Percentiles rank a stretch among this genome's conserved stretches.
These are phyloP conservation scores for Microbotryum silenes-acaulis DNA, from an alignment of 1,284 basidiomycete species.

Conservation along the genomic window DNA sequence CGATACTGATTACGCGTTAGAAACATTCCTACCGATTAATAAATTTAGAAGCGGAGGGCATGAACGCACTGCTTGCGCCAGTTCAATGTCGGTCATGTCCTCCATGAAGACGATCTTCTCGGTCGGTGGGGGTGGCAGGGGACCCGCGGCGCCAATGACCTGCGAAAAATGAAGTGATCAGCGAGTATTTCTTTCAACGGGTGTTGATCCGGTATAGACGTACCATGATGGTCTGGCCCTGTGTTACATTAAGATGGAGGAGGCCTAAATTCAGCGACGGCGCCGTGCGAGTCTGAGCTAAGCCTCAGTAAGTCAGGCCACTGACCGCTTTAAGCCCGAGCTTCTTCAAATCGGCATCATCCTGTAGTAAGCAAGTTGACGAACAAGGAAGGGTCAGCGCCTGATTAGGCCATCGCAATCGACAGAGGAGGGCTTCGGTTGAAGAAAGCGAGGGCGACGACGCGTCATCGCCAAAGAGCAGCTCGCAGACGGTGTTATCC, in stretches of 20 bases:
- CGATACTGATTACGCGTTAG: neutral
- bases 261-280: neutral
- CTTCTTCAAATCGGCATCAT: slow-evolving; percentile 76
- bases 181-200: neutral
- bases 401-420: neutral
- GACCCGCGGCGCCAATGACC: slow-evolving; percentile 87
- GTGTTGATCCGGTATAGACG: neutral
- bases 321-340: slow-evolving; percentile 68
- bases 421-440: too few species aligned
- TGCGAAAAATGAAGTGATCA: slow-evolving; percentile 4
- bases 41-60: slow-evolving; percentile 6
- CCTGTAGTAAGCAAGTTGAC: slow-evolving; percentile 47
- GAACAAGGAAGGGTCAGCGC: neutral
- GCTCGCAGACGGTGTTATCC: too few species aligned
- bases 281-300: neutral
- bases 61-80: slow-evolving; percentile 63
- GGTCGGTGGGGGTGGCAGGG: slow-evolving; percentile 76
- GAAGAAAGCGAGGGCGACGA: too few species aligned
- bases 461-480: too few species aligned
- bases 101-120: slow-evolving; percentile 65
- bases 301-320: slow-evolving; percentile 7
- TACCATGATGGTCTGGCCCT: slow-evolving; percentile 37
- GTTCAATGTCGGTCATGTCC: slow-evolving; percentile 77
- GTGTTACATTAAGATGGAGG: neutral
- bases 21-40: neutral